These are phyloP conservation scores for Flaveria trinervia DNA, from an alignment of 129 eudicot species.

Conservation along the genomic window DNA sequence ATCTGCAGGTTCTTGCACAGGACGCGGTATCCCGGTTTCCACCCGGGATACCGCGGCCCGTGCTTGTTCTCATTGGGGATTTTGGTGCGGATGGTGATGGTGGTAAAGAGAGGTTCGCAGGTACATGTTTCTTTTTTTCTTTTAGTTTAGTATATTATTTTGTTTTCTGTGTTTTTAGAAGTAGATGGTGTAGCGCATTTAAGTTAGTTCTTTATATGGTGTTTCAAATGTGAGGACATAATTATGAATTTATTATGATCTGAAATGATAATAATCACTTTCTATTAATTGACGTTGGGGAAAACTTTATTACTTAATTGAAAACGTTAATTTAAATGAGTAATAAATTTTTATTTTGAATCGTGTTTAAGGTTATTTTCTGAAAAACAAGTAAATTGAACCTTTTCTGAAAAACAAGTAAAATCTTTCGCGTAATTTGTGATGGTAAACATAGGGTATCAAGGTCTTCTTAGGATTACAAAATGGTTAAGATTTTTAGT, in stretches of 20 bases:
- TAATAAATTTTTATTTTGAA: background rate
- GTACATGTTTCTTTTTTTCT: background rate
- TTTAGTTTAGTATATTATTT: too few relatives aligned
- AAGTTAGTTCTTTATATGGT: background rate
- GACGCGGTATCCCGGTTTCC: constrained; percentile 29
- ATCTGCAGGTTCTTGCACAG: constrained; percentile 23
- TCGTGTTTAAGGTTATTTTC: background rate
- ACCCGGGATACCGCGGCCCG: constrained; percentile 29
- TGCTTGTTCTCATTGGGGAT: constrained; percentile 30
- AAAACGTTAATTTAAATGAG: background rate
- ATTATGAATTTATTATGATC: background rate
- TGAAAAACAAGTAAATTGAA: background rate
- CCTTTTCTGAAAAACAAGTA: background rate
- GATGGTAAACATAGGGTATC: too few relatives aligned
- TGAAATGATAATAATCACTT: background rate
- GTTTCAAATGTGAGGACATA: background rate
- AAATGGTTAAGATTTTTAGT: too few relatives aligned
- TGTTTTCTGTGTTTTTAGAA: too few relatives aligned
- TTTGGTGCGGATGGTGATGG: background rate
- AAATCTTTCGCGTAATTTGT: too few relatives aligned
- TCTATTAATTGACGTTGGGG: background rate
- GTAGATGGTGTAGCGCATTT: background rate
- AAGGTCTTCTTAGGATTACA: too few relatives aligned
- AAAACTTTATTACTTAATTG: background rate
- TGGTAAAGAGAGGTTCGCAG: background rate